Evolutionary conservation across 306 rosid species (phyloP), one percentile per base, ranked within the genome.

Genomic region (Arachis stenosperma): DNA sequence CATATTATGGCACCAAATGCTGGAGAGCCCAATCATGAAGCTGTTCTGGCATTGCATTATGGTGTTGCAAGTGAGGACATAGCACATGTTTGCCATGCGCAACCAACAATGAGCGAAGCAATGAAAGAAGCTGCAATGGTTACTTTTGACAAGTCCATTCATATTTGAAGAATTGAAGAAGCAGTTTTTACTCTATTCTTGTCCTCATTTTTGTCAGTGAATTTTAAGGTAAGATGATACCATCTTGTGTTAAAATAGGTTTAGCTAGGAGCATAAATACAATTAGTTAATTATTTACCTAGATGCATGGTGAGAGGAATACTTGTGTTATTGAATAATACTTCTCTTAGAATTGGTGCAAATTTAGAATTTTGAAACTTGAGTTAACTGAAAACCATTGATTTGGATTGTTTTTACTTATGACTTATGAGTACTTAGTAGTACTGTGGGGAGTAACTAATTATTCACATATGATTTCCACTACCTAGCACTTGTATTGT

Each of bases 91-190:
- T 91, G 94, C 75, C 92, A 84, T 73, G 94, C 92, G 0, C 92
- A 91, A 79, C 90, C 95, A 5, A 85, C 89, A 14, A 84, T 90
- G 93, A 90, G 96, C 2, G 88, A 95, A 86, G 91, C 91, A 7
- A 30, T 87, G 77, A 90, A 88, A 86, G 92, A 91, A 84, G 89
- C 90, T 70, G 86, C 87, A 10, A 88, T 88, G 92, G 87, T 92
- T 43, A 84, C 90, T 7, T 90, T 80, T 58, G 94, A 90, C 87
- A 85, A 81, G 79, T 85, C 91, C 30, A 86, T 88, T 82, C 88
- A 86, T 81, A 86, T 85, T 22, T 22, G 1, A 22, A 22, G 27
- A 22, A 22, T 47, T 90, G 82, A 82, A 70, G 42, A 62, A 52
- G 40, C 6, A 0, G 47, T 10, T 79, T 36, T 59, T 29, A 37